Base-by-base conservation (phyloP, 78 protist genomes). In the Tieghemostelium lacteum region DNA sequence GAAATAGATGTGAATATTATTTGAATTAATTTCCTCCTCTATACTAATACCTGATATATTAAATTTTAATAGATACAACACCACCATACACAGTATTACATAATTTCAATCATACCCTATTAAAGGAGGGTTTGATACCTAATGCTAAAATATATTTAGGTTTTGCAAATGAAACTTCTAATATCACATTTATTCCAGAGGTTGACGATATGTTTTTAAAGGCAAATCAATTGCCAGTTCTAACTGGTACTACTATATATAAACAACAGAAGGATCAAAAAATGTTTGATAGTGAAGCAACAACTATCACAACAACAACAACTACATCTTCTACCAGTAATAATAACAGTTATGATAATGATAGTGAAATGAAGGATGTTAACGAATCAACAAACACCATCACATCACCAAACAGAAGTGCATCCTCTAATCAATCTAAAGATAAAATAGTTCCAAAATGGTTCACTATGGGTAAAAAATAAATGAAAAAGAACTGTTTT, bases 21-120 rank as follows among this genome's bases (percentile, higher is more conserved):
- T n/a, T n/a, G n/a, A n/a, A n/a, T n/a, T n/a, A n/a, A n/a, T n/a
- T n/a, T n/a, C n/a, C n/a, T n/a, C n/a, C n/a, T n/a, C n/a, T n/a
- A n/a, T n/a, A n/a, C n/a, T n/a, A n/a, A n/a, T n/a, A n/a, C n/a
- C n/a, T n/a, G n/a, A n/a, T n/a, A n/a, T n/a, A n/a, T n/a, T n/a
- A n/a, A n/a, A n/a, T n/a, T n/a, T n/a, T n/a, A n/a, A 14, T 55
- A 78, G 88, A 83, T 70, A 57, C 75, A 19, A 40, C 91, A n/a
- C 91, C 91, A 70, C 91, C 91, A 40, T 22, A 60, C 3, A 66
- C 66, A 60, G 76, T 40, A 40, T 42, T 83, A 22, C 5, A 12
- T 19, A 54, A 64, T 55, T 33, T 55, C 12, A n/a, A 66, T 12
- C 17, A 10, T 8, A 60, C 91, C 20, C 54, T 83, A 29, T 39